phyloP scores from a whole-genome alignment of 805 yeast genomes.

The Sugiyamaella mastotermitis region DNA sequence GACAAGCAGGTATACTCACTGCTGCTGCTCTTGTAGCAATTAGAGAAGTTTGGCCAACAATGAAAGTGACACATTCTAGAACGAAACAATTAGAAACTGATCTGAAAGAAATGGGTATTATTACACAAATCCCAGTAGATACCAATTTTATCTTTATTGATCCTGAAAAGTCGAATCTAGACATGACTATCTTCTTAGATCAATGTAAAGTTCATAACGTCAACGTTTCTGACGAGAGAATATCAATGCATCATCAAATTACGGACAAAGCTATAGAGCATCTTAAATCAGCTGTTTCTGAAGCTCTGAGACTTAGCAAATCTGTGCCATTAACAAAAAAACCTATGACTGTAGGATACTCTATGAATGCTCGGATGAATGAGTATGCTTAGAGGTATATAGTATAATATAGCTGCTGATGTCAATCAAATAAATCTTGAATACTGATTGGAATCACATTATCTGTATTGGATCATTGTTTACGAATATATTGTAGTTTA shows the following conservation, averaged over 20 bases:
- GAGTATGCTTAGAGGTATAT: no score
- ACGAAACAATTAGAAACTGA: slow-evolving; percentile 43
- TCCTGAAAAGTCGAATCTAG: slow-evolving; percentile 49
- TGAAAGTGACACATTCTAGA: slow-evolving; percentile 42
- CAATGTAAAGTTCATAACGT: slow-evolving; percentile 55
- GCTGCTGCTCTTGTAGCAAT: slow-evolving; percentile 77
- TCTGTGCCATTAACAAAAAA: no score
- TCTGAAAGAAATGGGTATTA: slow-evolving; percentile 37
- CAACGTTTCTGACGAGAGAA: slow-evolving; percentile 62
- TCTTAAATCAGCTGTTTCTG: slow-evolving; percentile 46
- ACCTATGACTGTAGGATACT: no score
- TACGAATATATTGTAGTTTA: no score
- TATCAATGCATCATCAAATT: slow-evolving; percentile 75
- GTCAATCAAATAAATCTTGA: no score
- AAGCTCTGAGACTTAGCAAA: no score
- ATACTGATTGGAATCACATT: no score
- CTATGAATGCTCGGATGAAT: no score
- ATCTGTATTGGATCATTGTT: no score
- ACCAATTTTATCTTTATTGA: slow-evolving; percentile 82
- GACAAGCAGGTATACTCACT: slow-evolving; percentile 80
- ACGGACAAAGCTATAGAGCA: slow-evolving; percentile 47
- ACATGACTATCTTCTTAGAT: slow-evolving; percentile 47
- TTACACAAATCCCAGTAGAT: slow-evolving; percentile 67
- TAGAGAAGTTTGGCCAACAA: slow-evolving; percentile 60
- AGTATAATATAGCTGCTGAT: no score